A percentile compares a stretch with the other conserved stretches of the same genome.
These are phyloP conservation scores for Secale cereale DNA, from an alignment of 176 grass and related monocot species.

Conservation along the genomic window DNA sequence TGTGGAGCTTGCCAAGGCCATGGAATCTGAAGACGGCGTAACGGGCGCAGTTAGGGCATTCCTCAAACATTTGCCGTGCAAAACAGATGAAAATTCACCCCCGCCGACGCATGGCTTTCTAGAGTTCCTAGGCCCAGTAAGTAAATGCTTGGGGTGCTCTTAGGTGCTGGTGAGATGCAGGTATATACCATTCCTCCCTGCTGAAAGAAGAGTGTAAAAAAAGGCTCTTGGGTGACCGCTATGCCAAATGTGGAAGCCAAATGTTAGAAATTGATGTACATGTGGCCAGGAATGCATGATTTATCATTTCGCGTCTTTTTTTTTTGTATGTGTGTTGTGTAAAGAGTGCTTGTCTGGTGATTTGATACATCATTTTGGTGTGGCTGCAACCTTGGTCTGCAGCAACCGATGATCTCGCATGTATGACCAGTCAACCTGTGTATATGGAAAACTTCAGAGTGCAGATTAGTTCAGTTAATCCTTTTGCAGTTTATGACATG, in stretches of 20 bases:
- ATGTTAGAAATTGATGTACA: background rate
- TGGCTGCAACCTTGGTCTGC: constrained; percentile 4
- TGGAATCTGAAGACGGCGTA: constrained; percentile 79
- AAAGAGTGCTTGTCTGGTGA: constrained; percentile 16
- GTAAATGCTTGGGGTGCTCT: constrained; percentile 55
- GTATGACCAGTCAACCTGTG: constrained; percentile 10
- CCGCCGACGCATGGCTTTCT: constrained; percentile 9
- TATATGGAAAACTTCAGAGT: constrained; percentile 10
- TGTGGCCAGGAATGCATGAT: background rate
- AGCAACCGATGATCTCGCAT: background rate
- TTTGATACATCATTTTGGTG: constrained; percentile 21
- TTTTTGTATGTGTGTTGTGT: background rate
- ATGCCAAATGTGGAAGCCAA: no score
- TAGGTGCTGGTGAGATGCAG: constrained; percentile 10
- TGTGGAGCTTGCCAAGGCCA: constrained; percentile 64
- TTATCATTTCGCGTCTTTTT: background rate
- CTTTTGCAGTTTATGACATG: background rate
- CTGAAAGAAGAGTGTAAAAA: background rate
- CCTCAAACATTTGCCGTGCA: constrained; percentile 67
- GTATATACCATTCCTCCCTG: background rate
- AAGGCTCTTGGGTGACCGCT: no score
- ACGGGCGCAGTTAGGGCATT: constrained; percentile 82
- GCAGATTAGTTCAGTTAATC: background rate
- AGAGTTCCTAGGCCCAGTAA: constrained; percentile 26
- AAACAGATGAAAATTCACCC: background rate